These are phyloP conservation scores for Piloderma croceum DNA, from an alignment of 768 basidiomycete genomes.

Conservation along the genomic window DNA sequence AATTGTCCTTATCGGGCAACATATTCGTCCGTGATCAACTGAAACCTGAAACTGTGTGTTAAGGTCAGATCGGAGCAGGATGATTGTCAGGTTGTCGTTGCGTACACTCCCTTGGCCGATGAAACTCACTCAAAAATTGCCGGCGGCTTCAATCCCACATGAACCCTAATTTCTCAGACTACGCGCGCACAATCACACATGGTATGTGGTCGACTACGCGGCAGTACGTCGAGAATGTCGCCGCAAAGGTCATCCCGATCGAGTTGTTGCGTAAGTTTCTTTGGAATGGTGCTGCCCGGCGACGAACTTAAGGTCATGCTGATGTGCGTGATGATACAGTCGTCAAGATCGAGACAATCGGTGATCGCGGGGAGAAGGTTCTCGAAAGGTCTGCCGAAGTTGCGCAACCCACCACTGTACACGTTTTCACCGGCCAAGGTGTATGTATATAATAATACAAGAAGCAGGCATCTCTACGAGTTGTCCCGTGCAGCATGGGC, in stretches of 20 bases:
- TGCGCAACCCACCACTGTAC: slow-evolving; percentile 85
- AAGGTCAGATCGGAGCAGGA: slow-evolving; percentile 82
- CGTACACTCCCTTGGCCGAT: slow-evolving; percentile 89
- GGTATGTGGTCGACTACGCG: slow-evolving; percentile 96
- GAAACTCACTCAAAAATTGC: slow-evolving; percentile 94
- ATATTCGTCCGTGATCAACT: slow-evolving; percentile 85
- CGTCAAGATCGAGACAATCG: slow-evolving; percentile 81
- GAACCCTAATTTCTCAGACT: slow-evolving; percentile 97
- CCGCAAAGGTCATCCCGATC: slow-evolving; percentile 90
- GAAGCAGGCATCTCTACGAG: slow-evolving; percentile 99
- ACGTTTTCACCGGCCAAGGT: slow-evolving; percentile 97
- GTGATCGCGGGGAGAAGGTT: slow-evolving; percentile 84
- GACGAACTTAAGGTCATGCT: slow-evolving; percentile 84
- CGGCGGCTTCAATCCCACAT: slow-evolving; percentile 99
- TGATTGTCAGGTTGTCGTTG: slow-evolving; percentile 80
- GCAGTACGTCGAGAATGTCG: slow-evolving; percentile 87
- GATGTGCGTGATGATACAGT: slow-evolving; percentile 93
- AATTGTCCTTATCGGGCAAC: slow-evolving; percentile 76
- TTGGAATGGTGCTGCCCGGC: slow-evolving; percentile 93
- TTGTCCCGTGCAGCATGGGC: slow-evolving; percentile 88
- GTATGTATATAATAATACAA: slow-evolving; percentile 96
- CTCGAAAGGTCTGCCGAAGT: slow-evolving; percentile 91
- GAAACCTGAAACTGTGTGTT: slow-evolving; percentile 87
- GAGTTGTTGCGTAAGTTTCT: slow-evolving; percentile 88
- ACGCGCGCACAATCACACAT: slow-evolving; percentile 95